phyloP scores from a whole-genome alignment of 2,329 filamentous ascomycete species.

The Calonectria pseudoreteaudii region DNA sequence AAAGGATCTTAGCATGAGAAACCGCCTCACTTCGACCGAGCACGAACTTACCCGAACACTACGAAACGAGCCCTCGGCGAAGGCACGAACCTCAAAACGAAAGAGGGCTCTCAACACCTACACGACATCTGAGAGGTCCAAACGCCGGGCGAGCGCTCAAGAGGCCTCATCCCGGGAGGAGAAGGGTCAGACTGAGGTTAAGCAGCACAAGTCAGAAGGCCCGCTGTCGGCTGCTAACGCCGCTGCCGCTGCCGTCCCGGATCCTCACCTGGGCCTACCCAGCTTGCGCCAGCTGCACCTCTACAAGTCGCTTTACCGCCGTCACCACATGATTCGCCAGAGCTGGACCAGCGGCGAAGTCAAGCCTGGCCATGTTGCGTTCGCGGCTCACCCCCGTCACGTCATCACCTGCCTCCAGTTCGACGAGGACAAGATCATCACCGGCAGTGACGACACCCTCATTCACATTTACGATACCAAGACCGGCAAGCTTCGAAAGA shows the following conservation, averaged over 20 bases:
- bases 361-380: constrained; percentile 91
- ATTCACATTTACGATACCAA: constrained; percentile 99
- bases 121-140: constrained; percentile 61
- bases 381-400: constrained; percentile 94
- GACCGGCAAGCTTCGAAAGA: constrained; percentile 85
- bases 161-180: constrained; percentile 59
- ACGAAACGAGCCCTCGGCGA: constrained; percentile 57
- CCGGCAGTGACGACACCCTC: constrained; percentile 95
- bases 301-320: constrained; percentile 95
- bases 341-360: constrained; percentile 91
- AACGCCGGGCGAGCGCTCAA: constrained; percentile 64
- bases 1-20: constrained; percentile 77
- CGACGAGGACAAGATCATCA: constrained; percentile 97
- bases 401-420: constrained; percentile 99
- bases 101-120: constrained; percentile 64
- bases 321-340: constrained; percentile 89
- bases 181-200: constrained; percentile 53
- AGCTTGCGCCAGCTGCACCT: constrained; percentile 87
- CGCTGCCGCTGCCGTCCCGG: constrained; percentile 84
- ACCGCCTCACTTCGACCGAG: constrained; percentile 64
- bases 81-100: constrained; percentile 65
- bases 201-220: constrained; percentile 76
- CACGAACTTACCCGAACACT: constrained; percentile 59
- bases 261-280: constrained; percentile 82
- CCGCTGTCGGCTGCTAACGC: constrained; percentile 88